These are phyloP conservation scores for Colletotrichum shisoi DNA, from an alignment of 2,329 filamentous ascomycete genomes.

Conservation along the genomic window DNA sequence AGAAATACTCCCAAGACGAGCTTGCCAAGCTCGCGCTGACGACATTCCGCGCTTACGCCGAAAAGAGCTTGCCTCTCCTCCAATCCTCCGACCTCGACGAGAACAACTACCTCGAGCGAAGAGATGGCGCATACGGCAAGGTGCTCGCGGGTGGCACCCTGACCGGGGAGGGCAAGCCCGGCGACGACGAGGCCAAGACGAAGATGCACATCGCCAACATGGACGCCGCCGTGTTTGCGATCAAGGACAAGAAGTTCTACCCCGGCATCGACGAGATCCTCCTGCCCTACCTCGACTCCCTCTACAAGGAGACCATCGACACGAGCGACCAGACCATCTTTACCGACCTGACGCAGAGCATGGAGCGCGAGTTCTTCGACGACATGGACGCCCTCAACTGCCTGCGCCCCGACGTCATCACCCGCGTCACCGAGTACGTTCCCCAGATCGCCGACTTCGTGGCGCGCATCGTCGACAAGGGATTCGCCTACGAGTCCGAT, in stretches of 20 bases:
- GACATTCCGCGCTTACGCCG: constrained; percentile 65
- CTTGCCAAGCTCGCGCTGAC: constrained; percentile 57
- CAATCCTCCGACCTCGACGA: constrained; percentile 55
- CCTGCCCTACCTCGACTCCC: constrained; percentile 80
- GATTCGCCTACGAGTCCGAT: constrained; percentile 82
- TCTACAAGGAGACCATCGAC: constrained; percentile 69
- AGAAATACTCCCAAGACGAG: constrained; percentile 61
- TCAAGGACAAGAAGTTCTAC: constrained; percentile 60
- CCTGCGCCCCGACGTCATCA: constrained; percentile 79
- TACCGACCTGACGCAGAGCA: constrained; percentile 82
- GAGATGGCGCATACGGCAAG: constrained; percentile 62
- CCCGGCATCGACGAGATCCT: constrained; percentile 71
- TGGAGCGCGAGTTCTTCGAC: constrained; percentile 85
- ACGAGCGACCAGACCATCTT: constrained; percentile 76
- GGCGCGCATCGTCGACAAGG: constrained; percentile 80
- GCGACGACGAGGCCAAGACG: constrained; percentile 83
- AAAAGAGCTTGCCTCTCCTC: constrained; percentile 63
- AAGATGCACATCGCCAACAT: constrained; percentile 85
- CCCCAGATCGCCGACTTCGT: constrained; percentile 87
- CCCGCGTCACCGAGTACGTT: constrained; percentile 91
- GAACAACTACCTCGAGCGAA: constrained; percentile 59
- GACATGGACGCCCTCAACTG: constrained; percentile 91
- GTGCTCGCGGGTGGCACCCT: constrained; percentile 65
- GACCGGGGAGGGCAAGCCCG: constrained; percentile 65
- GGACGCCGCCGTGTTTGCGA: constrained; percentile 59